Base-by-base conservation (phyloP, 78 protist species). In the Pigoraptor vietnamica region DNA sequence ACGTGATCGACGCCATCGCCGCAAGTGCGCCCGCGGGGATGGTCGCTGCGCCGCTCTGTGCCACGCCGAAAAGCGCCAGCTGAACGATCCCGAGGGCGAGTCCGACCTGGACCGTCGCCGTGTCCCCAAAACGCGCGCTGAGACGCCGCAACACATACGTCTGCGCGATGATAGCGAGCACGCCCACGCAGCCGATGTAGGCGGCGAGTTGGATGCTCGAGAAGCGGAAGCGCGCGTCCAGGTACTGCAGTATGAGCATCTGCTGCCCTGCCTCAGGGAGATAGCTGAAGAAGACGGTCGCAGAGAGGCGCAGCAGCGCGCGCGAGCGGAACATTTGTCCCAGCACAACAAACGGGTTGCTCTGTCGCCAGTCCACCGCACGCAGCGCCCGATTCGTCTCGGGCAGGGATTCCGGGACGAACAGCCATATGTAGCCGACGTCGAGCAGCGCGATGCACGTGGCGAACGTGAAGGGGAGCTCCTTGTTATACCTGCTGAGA, bases 191-290 rank as follows among this genome's bases (percentile, higher is more conserved):
- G 21, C 37, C 89, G 34, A 86, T 86, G 89, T 23, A 86, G 48
- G 37, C 39, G 1, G 89, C 89, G 32, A 86, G 89, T 0, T 86
- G 33, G 55, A 6, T 1, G 1, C 10, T 37, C 33, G 89, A 14
- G 32, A 86, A 86, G 48, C 32, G 34, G 55, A 86, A 32, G 35
- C 39, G 35, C 21, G 29, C 35, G 24, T 37, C 37, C 48, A 86
- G 89, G 48, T 86, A 86, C 89, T 32, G 89, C 39, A 86, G 24
- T 36, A 86, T 35, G 48, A 21, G 35, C 48, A 32, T 21, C 2
- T 86, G 35, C 48, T 86, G 55, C 23, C 89, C 89, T 2, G 89
- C 89, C 89, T 86, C 89, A 24, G 89, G 89, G 29, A 86, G 81
- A 32, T 87, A 87, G 82, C 90, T 87, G 56, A 38, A n/a, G 37